These are phyloP conservation scores for Pseudogymnoascus sp. DNA, from an alignment of 2,329 filamentous ascomycete genomes.

Conservation along the genomic window DNA sequence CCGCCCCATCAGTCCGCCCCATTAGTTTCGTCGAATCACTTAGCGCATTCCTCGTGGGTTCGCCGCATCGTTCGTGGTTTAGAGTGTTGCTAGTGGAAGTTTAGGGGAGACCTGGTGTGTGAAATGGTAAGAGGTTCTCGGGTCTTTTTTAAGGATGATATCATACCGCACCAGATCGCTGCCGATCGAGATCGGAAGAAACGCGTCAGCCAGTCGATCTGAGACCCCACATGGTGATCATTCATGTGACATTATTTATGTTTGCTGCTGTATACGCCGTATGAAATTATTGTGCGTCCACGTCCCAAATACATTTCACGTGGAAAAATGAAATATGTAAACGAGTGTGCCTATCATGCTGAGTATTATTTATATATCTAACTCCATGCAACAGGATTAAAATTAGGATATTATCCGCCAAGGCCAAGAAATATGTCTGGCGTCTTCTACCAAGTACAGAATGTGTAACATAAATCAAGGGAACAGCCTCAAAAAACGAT, in stretches of 20 bases:
- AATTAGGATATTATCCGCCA: background rate
- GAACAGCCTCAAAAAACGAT: background rate
- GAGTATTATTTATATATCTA: background rate
- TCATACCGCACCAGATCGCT: background rate
- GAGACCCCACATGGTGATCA: slow-evolving; percentile 5
- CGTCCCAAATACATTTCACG: background rate
- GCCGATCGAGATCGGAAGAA: background rate
- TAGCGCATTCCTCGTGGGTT: background rate
- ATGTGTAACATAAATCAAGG: background rate
- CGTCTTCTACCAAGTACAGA: background rate
- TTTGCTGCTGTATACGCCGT: background rate
- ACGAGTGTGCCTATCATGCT: background rate
- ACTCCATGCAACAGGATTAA: background rate
- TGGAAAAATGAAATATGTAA: background rate
- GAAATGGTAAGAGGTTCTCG: background rate
- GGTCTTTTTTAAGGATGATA: background rate
- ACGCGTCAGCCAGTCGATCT: slow-evolving; percentile 6
- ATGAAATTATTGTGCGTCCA: background rate
- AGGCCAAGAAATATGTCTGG: background rate
- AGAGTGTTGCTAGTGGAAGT: slow-evolving; percentile 5
- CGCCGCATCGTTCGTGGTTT: background rate
- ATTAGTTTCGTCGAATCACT: background rate
- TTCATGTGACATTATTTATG: slow-evolving; percentile 3
- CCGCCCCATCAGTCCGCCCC: background rate
- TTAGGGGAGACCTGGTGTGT: background rate